Conservation (phyloP, 805 yeast species). For the Metschnikowia similis region DNA sequence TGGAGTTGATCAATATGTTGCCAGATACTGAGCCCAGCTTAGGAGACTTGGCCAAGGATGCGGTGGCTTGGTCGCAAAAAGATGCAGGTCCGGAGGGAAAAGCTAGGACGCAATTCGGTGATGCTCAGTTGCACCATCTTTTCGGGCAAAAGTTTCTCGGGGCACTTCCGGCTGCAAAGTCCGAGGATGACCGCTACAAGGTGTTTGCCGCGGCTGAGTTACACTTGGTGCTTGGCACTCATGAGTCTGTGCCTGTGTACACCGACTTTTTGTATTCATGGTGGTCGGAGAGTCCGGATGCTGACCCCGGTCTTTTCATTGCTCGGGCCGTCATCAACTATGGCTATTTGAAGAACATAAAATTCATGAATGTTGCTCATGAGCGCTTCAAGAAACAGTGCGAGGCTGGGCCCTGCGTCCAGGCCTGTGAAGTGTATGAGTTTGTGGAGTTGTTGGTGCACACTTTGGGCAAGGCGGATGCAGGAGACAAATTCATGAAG, state of each 20-base stretch:
- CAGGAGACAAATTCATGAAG: constrained; percentile 50
- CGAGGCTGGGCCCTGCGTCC: constrained; percentile 20
- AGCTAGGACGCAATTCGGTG: constrained; percentile 53
- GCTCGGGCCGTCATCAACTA: constrained; percentile 72
- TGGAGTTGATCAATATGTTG: constrained; percentile 44
- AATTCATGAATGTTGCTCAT: constrained; percentile 45
- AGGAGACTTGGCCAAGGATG: constrained; percentile 61
- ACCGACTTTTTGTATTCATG: constrained; percentile 46
- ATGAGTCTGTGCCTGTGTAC: constrained; percentile 41
- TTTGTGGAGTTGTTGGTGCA: constrained; percentile 64
- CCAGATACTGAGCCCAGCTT: constrained; percentile 46
- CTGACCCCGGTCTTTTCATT: constrained; percentile 30
- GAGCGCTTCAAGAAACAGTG: constrained; percentile 20
- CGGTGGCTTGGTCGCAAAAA: constrained; percentile 61
- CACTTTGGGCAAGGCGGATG: constrained; percentile 48
- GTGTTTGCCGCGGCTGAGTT: constrained; percentile 65
- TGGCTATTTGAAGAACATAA: constrained; percentile 59
- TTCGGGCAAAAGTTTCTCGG: constrained; percentile 64
- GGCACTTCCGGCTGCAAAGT: constrained; percentile 18
- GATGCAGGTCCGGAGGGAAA: constrained; percentile 4
- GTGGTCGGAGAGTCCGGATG: constrained; percentile 20
- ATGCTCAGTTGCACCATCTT: constrained; percentile 66
- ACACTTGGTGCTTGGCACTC: constrained; percentile 64
- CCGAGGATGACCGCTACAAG: constrained; percentile 30
- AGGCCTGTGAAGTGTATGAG: constrained; percentile 40